phyloP scores from a whole-genome alignment of 371 early-diverging fungal genomes.

The Mucor lusitanicus region DNA sequence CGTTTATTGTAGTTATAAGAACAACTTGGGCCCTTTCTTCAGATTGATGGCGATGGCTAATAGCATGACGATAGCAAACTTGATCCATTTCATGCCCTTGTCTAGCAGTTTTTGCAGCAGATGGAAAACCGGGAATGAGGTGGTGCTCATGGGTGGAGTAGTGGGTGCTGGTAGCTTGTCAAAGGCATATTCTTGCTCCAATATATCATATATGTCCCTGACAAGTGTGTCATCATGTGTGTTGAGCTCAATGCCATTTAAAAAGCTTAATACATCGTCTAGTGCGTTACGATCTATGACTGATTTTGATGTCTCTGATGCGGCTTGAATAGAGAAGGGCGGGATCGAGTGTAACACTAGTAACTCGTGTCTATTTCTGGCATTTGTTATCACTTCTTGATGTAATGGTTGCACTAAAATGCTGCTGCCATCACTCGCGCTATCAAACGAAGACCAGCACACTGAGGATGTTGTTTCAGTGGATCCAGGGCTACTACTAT shows the following conservation, averaged over 20 bases:
- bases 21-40: constrained; percentile 1
- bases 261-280: constrained; percentile 19
- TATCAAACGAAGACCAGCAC: background rate
- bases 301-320: background rate
- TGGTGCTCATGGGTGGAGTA: background rate
- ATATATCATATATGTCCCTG: constrained; percentile 4
- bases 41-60: constrained; percentile 17
- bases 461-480: background rate
- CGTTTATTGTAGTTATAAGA: background rate
- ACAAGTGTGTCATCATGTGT: constrained; percentile 17
- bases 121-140: background rate
- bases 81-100: constrained; percentile 11
- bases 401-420: background rate
- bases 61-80: constrained; percentile 14
- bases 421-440: background rate
- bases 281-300: constrained; percentile 14
- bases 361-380: constrained; percentile 5
- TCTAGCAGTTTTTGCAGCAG: background rate
- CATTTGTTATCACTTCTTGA: background rate
- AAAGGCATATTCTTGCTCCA: background rate
- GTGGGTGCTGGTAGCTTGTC: background rate
- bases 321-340: background rate
- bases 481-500: background rate
- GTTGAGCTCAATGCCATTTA: constrained; percentile 8
- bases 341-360: constrained; percentile 10